Conservation (phyloP, 805 yeast genomes). For the Metschnikowia borealis region DNA sequence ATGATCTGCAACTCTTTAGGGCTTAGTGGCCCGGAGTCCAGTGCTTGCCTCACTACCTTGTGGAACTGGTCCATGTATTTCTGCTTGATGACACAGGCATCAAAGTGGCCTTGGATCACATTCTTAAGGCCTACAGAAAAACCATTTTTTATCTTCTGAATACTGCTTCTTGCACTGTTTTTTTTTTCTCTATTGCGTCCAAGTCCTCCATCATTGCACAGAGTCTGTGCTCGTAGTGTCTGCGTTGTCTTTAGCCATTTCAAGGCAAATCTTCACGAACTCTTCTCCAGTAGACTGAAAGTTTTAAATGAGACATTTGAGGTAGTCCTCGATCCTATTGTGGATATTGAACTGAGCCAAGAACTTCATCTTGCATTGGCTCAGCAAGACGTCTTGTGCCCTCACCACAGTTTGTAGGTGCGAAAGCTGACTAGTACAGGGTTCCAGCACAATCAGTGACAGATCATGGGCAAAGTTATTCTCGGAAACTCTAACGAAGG, state of each 20-base stretch:
- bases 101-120: neutral
- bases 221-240: neutral
- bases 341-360: neutral
- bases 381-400: neutral
- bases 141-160: neutral
- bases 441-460: neutral
- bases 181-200: neutral
- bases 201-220: too few relatives aligned
- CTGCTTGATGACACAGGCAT: neutral
- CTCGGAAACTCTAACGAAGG: neutral
- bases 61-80: neutral
- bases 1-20: neutral
- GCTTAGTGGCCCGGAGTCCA: neutral
- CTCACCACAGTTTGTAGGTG: neutral
- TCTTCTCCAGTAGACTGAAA: neutral
- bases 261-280: neutral
- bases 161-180: neutral
- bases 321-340: neutral
- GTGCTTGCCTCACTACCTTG: neutral
- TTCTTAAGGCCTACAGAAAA: neutral
- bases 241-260: neutral
- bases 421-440: neutral
- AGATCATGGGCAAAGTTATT: neutral
- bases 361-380: neutral
- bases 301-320: neutral